Conservation (phyloP, 139 green algal genomes). For the Edaphochlamys debaryana region DNA sequence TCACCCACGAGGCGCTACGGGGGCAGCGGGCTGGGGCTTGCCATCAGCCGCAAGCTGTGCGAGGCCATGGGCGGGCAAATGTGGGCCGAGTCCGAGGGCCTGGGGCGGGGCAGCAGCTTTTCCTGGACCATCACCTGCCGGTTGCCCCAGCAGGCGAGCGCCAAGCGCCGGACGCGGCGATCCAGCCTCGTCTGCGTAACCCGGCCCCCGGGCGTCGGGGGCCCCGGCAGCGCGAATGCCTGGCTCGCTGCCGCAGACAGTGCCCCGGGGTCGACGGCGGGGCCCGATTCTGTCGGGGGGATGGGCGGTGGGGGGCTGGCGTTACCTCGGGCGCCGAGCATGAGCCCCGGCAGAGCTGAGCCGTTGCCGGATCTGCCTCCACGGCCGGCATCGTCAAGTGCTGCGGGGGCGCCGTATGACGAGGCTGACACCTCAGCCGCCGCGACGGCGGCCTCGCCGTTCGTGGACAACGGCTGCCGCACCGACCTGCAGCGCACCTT, state of each 20-base stretch:
- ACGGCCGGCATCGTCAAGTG: too few species aligned
- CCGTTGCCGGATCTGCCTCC: too few species aligned
- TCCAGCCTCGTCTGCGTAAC: constrained; percentile 21
- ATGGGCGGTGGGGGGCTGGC: too few species aligned
- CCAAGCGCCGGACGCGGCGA: constrained; percentile 2
- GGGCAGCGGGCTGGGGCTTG: constrained; percentile 86
- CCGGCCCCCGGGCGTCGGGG: not conserved
- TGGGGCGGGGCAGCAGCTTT: constrained; percentile 67
- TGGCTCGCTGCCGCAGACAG: not conserved
- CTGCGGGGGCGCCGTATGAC: too few species aligned
- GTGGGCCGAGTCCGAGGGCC: constrained; percentile 73
- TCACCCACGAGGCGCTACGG: constrained; percentile 73
- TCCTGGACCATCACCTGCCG: constrained; percentile 54
- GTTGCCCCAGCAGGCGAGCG: not conserved
- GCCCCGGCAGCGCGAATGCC: too few species aligned
- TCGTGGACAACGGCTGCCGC: too few species aligned
- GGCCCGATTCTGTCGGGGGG: too few species aligned
- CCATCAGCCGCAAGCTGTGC: constrained; percentile 83
- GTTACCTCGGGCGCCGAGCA: too few species aligned
- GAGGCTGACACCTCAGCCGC: too few species aligned
- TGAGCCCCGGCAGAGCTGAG: too few species aligned
- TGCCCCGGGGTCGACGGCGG: not conserved
- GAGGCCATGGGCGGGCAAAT: constrained; percentile 79
- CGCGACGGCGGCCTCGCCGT: too few species aligned
- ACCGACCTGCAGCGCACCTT: too few species aligned